A percentile compares a stretch with the other conserved stretches of the same genome.
Conservation (phyloP, 2,329 filamentous ascomycete species). For the Xylariomycetidae sp. region DNA sequence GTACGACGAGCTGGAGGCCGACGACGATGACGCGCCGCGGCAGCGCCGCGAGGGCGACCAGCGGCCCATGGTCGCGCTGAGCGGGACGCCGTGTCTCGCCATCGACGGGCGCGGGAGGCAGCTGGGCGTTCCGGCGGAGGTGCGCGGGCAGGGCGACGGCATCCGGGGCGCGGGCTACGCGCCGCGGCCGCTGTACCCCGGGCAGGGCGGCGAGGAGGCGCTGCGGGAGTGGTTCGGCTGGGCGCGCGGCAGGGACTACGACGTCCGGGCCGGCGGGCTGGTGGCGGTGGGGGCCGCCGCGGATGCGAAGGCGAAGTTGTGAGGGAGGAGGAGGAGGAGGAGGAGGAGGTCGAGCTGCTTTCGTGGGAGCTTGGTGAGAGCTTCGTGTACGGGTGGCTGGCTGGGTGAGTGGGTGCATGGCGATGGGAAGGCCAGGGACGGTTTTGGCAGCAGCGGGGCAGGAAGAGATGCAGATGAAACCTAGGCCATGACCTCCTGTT, state of each 20-base stretch:
- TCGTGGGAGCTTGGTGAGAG: too few species aligned
- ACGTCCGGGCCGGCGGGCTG: slow-evolving; percentile 57
- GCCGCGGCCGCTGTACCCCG: slow-evolving; percentile 53
- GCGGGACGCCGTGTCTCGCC: slow-evolving; percentile 61
- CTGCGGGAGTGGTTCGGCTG: slow-evolving; percentile 72
- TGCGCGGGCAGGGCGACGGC: slow-evolving; percentile 58
- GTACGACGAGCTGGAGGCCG: slow-evolving; percentile 39
- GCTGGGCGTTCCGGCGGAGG: slow-evolving; percentile 31
- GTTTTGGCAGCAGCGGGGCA: too few species aligned
- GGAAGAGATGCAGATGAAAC: too few species aligned
- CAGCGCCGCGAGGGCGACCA: slow-evolving; percentile 57
- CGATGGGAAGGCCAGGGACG: too few species aligned
- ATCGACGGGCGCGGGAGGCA: slow-evolving; percentile 42
- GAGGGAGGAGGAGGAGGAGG: slow-evolving; percentile 2
- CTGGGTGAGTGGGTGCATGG: too few species aligned
- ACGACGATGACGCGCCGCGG: slow-evolving; percentile 16
- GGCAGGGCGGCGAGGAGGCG: slow-evolving; percentile 65
- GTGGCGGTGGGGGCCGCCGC: slow-evolving; percentile 37
- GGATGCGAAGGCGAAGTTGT: slow-evolving; percentile 40
- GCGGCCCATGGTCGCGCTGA: slow-evolving; percentile 63
- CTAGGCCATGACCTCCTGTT: too few species aligned
- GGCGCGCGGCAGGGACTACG: slow-evolving; percentile 64
- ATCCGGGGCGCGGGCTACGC: slow-evolving; percentile 63
- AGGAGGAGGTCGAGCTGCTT: not conserved
- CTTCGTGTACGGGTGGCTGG: too few species aligned